Percentiles rank a stretch among this genome's conserved stretches.
phyloP scores from a whole-genome alignment of 2,329 filamentous ascomycete genomes.

The Coleophoma crateriformis region DNA sequence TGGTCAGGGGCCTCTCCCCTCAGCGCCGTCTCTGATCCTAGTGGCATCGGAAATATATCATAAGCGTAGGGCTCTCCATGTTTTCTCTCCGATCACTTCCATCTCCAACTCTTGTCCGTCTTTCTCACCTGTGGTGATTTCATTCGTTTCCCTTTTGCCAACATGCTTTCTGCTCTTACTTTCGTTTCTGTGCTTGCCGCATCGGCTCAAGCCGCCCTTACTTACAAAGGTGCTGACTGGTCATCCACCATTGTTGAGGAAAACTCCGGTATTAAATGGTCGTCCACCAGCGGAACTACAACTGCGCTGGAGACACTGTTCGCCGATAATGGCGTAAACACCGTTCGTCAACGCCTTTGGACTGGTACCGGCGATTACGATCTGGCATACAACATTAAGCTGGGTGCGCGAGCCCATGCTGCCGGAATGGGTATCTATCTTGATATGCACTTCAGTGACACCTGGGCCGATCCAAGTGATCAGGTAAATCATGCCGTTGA shows the following conservation, averaged over 20 bases:
- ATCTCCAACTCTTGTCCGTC: too few relatives aligned
- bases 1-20: neutral
- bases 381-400: constrained; percentile 62
- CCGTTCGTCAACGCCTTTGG: constrained; percentile 66
- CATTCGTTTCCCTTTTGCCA: neutral
- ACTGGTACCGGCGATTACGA: constrained; percentile 65
- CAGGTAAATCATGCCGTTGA: constrained; percentile 35
- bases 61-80: neutral
- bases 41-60: neutral
- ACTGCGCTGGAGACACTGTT: constrained; percentile 60
- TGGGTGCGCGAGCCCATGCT: constrained; percentile 60
- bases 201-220: constrained; percentile 33
- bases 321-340: constrained; percentile 57
- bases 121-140: neutral
- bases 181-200: constrained; percentile 1
- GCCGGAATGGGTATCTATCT: constrained; percentile 53
- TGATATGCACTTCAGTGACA: constrained; percentile 63
- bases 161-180: neutral
- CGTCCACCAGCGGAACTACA: constrained; percentile 43
- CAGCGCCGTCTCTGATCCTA: too few relatives aligned
- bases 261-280: constrained; percentile 54
- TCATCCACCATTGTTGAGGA: constrained; percentile 63
- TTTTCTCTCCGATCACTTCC: neutral
- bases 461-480: constrained; percentile 63
- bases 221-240: constrained; percentile 65